phyloP scores from a whole-genome alignment of 1,284 basidiomycete species.

The Fomitiporia mediterranea region DNA sequence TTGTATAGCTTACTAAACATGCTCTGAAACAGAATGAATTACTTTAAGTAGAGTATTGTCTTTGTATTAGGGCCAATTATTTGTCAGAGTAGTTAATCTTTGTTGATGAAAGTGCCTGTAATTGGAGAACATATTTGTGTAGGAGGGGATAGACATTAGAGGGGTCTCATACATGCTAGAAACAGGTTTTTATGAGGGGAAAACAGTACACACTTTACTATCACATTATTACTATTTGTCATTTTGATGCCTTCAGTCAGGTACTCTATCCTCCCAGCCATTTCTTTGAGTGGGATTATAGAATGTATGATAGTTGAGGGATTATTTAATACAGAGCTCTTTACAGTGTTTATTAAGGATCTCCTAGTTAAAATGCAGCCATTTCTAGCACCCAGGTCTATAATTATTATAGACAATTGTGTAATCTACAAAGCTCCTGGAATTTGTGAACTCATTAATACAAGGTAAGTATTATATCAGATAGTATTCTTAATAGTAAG shows the following conservation, averaged over 20 bases:
- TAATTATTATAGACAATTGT: constrained; percentile 35
- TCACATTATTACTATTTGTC: constrained; percentile 9
- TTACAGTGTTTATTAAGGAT: constrained; percentile 28
- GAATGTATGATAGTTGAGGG: constrained; percentile 24
- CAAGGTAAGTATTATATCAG: neutral
- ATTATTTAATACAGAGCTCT: constrained; percentile 26
- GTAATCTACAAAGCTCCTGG: constrained; percentile 28
- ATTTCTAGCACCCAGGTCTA: constrained; percentile 27
- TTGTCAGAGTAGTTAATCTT: neutral
- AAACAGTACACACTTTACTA: constrained; percentile 25
- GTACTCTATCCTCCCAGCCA: constrained; percentile 33
- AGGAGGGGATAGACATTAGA: constrained; percentile 29
- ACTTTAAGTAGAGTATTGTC: neutral
- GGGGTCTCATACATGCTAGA: constrained; percentile 26
- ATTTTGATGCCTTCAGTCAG: constrained; percentile 21
- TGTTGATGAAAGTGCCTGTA: constrained; percentile 30
- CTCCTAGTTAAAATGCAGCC: constrained; percentile 31
- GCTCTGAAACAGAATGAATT: neutral
- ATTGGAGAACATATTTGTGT: constrained; percentile 27
- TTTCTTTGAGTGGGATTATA: constrained; percentile 30
- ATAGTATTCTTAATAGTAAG: neutral
- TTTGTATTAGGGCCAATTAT: neutral
- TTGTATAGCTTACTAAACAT: neutral
- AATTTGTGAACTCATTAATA: constrained; percentile 26
- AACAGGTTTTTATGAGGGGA: constrained; percentile 33